A percentile compares a stretch with the other conserved stretches of the same genome.
Conservation (phyloP, 2,329 filamentous ascomycete species). For the Colletotrichum australisinense region DNA sequence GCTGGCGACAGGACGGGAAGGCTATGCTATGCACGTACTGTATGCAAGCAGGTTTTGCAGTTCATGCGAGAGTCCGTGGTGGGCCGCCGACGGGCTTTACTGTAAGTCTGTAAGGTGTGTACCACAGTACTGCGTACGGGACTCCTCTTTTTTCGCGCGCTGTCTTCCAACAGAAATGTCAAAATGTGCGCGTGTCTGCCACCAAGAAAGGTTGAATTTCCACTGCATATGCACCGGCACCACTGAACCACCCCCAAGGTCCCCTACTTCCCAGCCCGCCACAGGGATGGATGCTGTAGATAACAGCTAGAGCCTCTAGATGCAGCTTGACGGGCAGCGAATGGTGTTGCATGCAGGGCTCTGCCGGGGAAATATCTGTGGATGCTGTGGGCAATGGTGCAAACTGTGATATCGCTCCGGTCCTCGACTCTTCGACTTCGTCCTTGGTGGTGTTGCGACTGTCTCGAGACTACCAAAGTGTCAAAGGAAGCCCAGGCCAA, state of each 20-base stretch:
- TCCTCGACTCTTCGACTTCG: not conserved
- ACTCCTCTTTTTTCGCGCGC: conserved; percentile 3
- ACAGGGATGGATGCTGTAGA: conserved; percentile 21
- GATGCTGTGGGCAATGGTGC: conserved; percentile 16
- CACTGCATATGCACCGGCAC: not conserved
- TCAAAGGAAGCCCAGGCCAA: conserved; percentile 28
- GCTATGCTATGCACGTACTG: conserved; percentile 25
- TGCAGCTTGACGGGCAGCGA: conserved; percentile 23
- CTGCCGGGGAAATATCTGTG: conserved; percentile 14
- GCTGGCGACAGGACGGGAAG: conserved; percentile 23
- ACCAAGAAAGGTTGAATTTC: not conserved
- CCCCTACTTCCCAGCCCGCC: not conserved
- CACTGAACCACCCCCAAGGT: not conserved
- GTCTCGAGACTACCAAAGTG: conserved; percentile 22
- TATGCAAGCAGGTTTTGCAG: conserved; percentile 36
- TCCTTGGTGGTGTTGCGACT: not conserved
- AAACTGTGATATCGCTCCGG: conserved; percentile 11
- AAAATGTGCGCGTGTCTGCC: not conserved
- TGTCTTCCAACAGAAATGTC: not conserved
- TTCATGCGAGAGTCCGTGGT: conserved; percentile 34
- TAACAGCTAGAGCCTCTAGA: conserved; percentile 13
- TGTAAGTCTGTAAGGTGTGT: no score
- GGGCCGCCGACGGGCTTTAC: conserved; percentile 7
- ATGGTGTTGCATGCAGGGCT: conserved; percentile 25
- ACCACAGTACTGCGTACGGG: not conserved